These are phyloP conservation scores for Calonectria naviculata DNA, from an alignment of 2,329 filamentous ascomycete genomes.

Conservation along the genomic window DNA sequence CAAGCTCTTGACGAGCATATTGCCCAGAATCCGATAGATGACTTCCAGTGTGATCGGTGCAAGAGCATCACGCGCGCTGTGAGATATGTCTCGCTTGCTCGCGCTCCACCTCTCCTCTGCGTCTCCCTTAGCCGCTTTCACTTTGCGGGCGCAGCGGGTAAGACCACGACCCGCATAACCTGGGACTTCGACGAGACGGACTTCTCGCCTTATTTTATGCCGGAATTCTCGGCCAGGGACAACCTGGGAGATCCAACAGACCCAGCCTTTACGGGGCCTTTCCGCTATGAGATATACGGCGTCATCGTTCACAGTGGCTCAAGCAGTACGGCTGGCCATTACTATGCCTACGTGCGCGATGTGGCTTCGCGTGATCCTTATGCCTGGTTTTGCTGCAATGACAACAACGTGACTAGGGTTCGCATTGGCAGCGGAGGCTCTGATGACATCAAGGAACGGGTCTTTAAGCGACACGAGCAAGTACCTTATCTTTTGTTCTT, in stretches of 20 bases:
- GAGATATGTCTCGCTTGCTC: slow-evolving; percentile 79
- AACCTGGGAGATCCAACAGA: slow-evolving; percentile 49
- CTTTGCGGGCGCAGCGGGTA: slow-evolving; percentile 57
- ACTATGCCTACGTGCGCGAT: slow-evolving; percentile 77
- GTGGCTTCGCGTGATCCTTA: slow-evolving; percentile 56
- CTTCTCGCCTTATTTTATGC: slow-evolving; percentile 57
- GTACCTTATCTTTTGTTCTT: slow-evolving; percentile 62
- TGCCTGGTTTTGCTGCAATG: slow-evolving; percentile 63
- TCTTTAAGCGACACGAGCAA: slow-evolving; percentile 52
- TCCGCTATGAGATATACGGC: slow-evolving; percentile 86
- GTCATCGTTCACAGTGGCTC: slow-evolving; percentile 82
- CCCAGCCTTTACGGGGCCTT: slow-evolving; percentile 63
- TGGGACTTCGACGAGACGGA: slow-evolving; percentile 81
- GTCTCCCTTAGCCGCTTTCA: slow-evolving; percentile 76
- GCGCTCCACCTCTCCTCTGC: slow-evolving; percentile 83
- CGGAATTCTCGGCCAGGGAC: slow-evolving; percentile 37
- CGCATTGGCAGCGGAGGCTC: slow-evolving; percentile 51
- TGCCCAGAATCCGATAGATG: slow-evolving; percentile 73
- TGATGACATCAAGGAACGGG: slow-evolving; percentile 49
- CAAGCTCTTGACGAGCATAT: slow-evolving; percentile 79
- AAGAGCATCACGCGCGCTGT: slow-evolving; percentile 74
- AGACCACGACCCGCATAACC: slow-evolving; percentile 77
- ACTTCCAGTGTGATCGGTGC: slow-evolving; percentile 81
- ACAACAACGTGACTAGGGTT: slow-evolving; percentile 54
- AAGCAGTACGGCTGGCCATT: slow-evolving; percentile 80